These are phyloP conservation scores for Paracoccidioides lutzii DNA, from an alignment of 2,329 filamentous ascomycete species.

Conservation along the genomic window DNA sequence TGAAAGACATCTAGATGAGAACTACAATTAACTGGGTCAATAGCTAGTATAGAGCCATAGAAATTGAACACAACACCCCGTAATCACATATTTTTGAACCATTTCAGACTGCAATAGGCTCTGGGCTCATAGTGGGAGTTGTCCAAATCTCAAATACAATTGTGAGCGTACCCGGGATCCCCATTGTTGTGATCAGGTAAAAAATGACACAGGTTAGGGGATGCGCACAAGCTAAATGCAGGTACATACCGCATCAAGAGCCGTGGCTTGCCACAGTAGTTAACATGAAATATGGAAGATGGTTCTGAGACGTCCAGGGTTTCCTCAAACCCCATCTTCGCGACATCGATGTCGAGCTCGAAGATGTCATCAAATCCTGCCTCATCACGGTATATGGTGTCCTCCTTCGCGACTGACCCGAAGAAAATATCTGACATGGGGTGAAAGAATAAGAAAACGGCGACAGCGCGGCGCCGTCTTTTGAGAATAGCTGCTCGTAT, in stretches of 20 bases:
- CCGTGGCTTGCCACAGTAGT: slow-evolving; percentile 3
- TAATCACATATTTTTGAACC: slow-evolving; percentile 6
- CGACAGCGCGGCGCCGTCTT: background rate
- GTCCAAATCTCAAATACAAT: slow-evolving; percentile 5
- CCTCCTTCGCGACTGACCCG: background rate
- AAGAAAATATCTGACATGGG: slow-evolving; percentile 1
- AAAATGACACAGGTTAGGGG: background rate
- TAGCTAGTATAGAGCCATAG: too few species aligned
- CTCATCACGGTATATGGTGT: background rate
- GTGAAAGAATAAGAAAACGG: background rate
- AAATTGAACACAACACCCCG: slow-evolving; percentile 1
- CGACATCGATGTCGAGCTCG: slow-evolving; percentile 2
- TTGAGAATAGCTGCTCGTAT: slow-evolving; percentile 1
- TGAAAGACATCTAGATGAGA: too few species aligned
- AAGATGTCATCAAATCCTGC: slow-evolving; percentile 4
- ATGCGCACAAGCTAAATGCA: background rate
- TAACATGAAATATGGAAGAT: slow-evolving; percentile 6
- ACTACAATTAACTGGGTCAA: too few species aligned
- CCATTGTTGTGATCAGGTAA: slow-evolving; percentile 2
- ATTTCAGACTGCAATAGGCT: slow-evolving; percentile 7
- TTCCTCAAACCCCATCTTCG: slow-evolving; percentile 3
- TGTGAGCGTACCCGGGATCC: slow-evolving; percentile 3
- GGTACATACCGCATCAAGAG: slow-evolving; percentile 7
- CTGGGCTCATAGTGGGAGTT: slow-evolving; percentile 4
- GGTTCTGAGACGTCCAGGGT: slow-evolving; percentile 2